phyloP scores from a whole-genome alignment of 768 basidiomycete genomes.

The Russula olivacea region DNA sequence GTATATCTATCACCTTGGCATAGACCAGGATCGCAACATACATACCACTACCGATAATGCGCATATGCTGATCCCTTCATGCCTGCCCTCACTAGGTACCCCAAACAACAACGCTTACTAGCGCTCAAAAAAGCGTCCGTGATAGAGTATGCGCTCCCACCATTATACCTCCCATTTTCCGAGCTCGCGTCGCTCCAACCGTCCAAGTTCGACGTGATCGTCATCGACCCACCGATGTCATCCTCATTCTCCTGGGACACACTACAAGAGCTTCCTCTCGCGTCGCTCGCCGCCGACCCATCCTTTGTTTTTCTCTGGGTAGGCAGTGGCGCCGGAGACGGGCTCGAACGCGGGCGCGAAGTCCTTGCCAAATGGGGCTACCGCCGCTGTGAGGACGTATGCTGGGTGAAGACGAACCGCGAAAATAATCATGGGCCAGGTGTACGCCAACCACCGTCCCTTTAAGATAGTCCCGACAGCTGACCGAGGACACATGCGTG shows the following conservation, averaged over 20 bases:
- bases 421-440: slow-evolving; percentile 67
- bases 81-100: slow-evolving; percentile 57
- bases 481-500: background rate
- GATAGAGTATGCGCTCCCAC: slow-evolving; percentile 58
- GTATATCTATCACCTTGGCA: background rate
- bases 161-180: slow-evolving; percentile 63
- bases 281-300: slow-evolving; percentile 80
- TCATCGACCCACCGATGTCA: slow-evolving; percentile 86
- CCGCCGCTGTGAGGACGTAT: slow-evolving; percentile 93
- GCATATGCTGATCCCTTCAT: slow-evolving; percentile 5
- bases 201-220: slow-evolving; percentile 82
- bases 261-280: slow-evolving; percentile 75
- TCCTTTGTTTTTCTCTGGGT: slow-evolving; percentile 97
- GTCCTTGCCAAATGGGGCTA: slow-evolving; percentile 93
- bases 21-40: background rate
- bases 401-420: slow-evolving; percentile 94
- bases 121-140: slow-evolving; percentile 78
- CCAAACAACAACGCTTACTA: slow-evolving; percentile 84
- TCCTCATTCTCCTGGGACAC: slow-evolving; percentile 83
- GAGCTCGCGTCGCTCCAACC: slow-evolving; percentile 52
- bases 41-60: background rate
- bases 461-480: background rate
- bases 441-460: slow-evolving; percentile 37
- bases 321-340: slow-evolving; percentile 83
- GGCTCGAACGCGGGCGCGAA: slow-evolving; percentile 87